Conservation (phyloP, 148 eudicot species). For the Beta vulgaris region DNA sequence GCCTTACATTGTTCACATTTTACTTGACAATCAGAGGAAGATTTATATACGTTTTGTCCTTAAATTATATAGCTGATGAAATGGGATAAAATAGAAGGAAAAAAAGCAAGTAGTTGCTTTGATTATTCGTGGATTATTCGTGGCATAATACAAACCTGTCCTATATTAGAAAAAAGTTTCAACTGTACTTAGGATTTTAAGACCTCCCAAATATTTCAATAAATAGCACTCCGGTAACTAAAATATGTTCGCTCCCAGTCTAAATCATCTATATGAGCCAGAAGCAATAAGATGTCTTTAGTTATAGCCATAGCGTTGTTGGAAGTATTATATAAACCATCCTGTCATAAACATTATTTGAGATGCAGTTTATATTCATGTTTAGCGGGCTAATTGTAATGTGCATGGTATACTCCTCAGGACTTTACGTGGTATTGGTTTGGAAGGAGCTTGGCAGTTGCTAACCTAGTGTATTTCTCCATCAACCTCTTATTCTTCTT, state of each 20-base stretch:
- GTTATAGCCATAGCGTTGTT: neutral
- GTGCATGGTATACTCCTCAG: conserved; percentile 19
- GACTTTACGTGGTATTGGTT: conserved; percentile 76
- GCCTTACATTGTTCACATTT: neutral
- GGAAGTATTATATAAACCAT: too few relatives aligned
- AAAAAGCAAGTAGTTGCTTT: too few relatives aligned
- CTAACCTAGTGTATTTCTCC: conserved; percentile 59
- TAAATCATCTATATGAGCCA: neutral
- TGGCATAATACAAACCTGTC: too few relatives aligned
- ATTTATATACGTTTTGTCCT: too few relatives aligned
- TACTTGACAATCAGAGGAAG: neutral
- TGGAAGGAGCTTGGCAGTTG: conserved; percentile 51
- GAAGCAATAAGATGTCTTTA: neutral
- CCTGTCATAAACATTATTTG: neutral
- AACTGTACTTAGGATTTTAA: too few relatives aligned
- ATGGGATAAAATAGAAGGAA: too few relatives aligned
- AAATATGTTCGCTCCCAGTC: too few relatives aligned
- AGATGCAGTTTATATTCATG: neutral
- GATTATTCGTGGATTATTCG: too few relatives aligned
- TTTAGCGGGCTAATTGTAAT: neutral
- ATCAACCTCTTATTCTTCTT: conserved; percentile 57
- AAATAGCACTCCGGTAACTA: too few relatives aligned
- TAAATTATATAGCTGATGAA: too few relatives aligned
- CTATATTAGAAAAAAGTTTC: too few relatives aligned
- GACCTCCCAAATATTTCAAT: too few relatives aligned